Evolutionary conservation across 768 basidiomycete genomes (phyloP).

Genomic region (Lentinula aciculospora): DNA sequence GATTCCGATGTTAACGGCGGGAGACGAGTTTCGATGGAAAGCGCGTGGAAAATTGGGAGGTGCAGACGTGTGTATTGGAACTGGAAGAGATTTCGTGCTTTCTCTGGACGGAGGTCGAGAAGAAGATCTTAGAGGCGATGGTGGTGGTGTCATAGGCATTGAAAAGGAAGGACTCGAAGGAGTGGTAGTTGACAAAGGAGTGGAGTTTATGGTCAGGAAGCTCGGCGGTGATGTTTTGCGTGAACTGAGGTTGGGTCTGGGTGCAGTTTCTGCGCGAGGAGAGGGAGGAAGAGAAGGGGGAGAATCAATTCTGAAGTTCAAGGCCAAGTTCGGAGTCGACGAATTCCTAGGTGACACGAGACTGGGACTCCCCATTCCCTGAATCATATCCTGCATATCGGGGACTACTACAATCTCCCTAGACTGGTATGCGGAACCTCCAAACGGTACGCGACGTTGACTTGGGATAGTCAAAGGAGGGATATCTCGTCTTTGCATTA

Average conservation of each 20-base stretch:
- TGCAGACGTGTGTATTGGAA: background rate
- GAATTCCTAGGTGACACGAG: background rate
- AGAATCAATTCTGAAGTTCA: background rate
- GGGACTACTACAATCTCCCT: background rate
- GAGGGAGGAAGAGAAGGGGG: background rate
- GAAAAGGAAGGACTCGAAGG: background rate
- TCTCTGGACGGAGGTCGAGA: background rate
- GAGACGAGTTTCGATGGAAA: background rate
- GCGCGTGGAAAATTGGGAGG: background rate
- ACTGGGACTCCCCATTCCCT: background rate
- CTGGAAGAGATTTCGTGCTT: slow-evolving; percentile 1
- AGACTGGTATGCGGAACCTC: background rate
- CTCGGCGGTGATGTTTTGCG: background rate
- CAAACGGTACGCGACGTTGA: background rate
- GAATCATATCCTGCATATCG: background rate
- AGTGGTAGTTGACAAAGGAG: background rate
- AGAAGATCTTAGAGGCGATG: background rate
- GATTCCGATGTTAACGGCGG: background rate
- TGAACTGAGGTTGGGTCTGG: background rate
- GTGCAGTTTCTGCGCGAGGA: background rate
- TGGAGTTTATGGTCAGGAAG: background rate
- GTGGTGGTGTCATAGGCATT: background rate
- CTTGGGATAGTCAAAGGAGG: background rate
- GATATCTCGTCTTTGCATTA: background rate
- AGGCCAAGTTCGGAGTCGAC: background rate